Base-by-base conservation (phyloP, 2,329 filamentous ascomycete species). In the Periconia sp. region DNA sequence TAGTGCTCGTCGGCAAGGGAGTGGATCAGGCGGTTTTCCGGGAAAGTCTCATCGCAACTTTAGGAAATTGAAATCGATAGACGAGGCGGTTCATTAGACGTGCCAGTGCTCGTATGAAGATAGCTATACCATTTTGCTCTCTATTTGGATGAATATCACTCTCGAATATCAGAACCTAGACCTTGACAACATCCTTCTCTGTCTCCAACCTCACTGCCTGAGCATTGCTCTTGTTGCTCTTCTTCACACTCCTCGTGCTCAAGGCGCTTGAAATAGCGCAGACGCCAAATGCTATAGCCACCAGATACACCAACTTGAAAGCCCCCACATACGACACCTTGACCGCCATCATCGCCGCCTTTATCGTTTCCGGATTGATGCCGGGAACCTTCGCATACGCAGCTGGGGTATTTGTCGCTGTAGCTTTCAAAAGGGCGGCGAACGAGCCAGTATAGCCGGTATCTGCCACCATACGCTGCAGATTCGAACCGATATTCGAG, bases 201-300 rank as follows among this genome's bases (percentile, higher is more conserved):
- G 38, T 53, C 49, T 57, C 53, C 35, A 57, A 35, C 17, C 16
- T 34, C 11, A 57, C 51, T 34, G 51, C 53, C 28, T 44, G 35
- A n/a, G 28, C 40, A 30, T 49, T 45, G 19, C 35, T 67, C 57
- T 69, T 70, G 48, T 59, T 67, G 23, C 45, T 40, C 46, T 39
- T 57, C 42, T 66, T 61, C 24, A 65, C 66, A 51, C 61, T 56
- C 34, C 59, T 54, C 7, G 64, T 69, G 32, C 55, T 52, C 16
- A 63, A 50, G 5, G 68, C 63, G 22, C 60, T 55, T 10, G 60
- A 34, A 17, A 56, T 68, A 3, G 68, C 68, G 5, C 59, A 55
- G 19, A 47, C 57, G 0, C 68, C 67, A 44, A 72, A 71, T 1
- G 62, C 66, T 43, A 72, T 66, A 2, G 69, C 68, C 3, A 67